phyloP scores from a whole-genome alignment of 352 stramenopile species.

The Phytophthora citrophthora region DNA sequence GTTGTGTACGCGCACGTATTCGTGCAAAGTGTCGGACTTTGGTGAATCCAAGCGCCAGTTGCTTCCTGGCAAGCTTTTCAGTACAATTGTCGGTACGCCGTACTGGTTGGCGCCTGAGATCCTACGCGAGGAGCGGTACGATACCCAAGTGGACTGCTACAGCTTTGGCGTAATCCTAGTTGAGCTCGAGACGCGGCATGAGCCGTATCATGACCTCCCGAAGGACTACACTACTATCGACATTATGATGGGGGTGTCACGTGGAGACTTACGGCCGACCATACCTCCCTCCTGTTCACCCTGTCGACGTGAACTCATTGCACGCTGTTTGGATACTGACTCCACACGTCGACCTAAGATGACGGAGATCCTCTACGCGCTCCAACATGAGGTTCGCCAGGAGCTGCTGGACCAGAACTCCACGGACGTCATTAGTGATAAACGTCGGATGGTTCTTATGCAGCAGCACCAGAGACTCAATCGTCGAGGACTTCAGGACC shows the following conservation, averaged over 20 bases:
- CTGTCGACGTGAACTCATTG: conserved; percentile 69
- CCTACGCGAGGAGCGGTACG: conserved; percentile 81
- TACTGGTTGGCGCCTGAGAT: conserved; percentile 90
- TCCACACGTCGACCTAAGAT: conserved; percentile 71
- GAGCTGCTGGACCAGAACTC: conserved; percentile 76
- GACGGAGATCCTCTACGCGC: conserved; percentile 72
- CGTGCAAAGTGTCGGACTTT: conserved; percentile 87
- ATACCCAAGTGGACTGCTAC: conserved; percentile 87
- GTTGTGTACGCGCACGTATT: conserved; percentile 74
- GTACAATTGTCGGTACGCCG: conserved; percentile 83
- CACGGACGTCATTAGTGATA: conserved; percentile 64
- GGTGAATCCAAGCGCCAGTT: conserved; percentile 72
- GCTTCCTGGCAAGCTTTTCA: conserved; percentile 54
- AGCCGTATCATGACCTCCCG: conserved; percentile 73
- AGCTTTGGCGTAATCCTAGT: conserved; percentile 90
- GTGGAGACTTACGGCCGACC: conserved; percentile 60
- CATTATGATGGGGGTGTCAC: conserved; percentile 82
- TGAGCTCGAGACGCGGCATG: conserved; percentile 77
- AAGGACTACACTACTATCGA: conserved; percentile 74
- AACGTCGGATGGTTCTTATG: conserved; percentile 73
- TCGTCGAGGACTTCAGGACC: conserved; percentile 62
- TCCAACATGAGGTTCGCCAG: conserved; percentile 81
- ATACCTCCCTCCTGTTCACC: conserved; percentile 69
- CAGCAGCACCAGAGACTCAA: conserved; percentile 83
- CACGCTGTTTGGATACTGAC: conserved; percentile 65